Conservation (phyloP, 345 rosid genomes). For the Citrus inodora region DNA sequence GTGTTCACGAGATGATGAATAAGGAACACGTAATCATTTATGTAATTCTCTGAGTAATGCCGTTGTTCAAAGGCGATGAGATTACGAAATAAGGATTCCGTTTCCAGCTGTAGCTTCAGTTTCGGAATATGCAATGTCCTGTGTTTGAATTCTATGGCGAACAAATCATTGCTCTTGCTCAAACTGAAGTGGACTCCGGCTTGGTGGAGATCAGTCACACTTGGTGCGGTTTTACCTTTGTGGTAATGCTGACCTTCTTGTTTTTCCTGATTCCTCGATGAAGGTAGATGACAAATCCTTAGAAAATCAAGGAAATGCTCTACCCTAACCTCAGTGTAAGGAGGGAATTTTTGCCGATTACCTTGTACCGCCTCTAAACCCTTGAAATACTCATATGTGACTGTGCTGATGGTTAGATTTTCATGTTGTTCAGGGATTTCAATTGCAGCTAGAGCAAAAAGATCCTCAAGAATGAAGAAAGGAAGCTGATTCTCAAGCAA, state of each 20-base stretch:
- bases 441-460: neutral
- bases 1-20: conserved; percentile 4
- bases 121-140: neutral
- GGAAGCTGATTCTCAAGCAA: conserved; percentile 18
- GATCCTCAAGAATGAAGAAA: conserved; percentile 8
- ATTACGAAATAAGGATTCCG: neutral
- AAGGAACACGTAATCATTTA: neutral
- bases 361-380: neutral
- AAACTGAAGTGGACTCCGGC: conserved; percentile 17
- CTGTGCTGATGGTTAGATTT: neutral
- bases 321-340: neutral
- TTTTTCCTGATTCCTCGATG: neutral
- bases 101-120: neutral
- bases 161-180: conserved; percentile 5
- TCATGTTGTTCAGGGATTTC: neutral
- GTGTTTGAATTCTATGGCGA: neutral
- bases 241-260: neutral
- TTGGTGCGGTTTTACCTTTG: neutral
- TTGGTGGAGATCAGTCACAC: conserved; percentile 8
- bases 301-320: neutral
- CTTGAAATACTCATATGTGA: neutral
- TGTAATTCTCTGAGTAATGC: no score
- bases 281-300: neutral
- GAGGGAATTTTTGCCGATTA: neutral
- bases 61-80: neutral